Conservation (phyloP, 2,329 filamentous ascomycete genomes). For the Microdochium trichocladiopsis region DNA sequence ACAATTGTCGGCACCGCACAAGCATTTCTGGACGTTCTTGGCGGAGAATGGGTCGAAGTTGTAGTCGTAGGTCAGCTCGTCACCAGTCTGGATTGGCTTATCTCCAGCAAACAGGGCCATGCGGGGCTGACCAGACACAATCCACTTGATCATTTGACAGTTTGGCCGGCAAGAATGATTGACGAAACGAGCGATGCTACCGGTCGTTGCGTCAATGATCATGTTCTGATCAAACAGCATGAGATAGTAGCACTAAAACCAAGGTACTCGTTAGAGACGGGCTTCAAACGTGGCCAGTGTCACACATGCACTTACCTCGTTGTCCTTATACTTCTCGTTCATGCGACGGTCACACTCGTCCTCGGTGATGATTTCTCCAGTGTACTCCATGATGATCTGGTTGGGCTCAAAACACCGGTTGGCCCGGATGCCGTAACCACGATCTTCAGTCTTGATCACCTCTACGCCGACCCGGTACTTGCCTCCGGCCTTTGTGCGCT, state of each 20-base stretch:
- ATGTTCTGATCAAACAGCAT: slow-evolving; percentile 99
- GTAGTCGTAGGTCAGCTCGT: slow-evolving; percentile 93
- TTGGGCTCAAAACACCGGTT: slow-evolving; percentile 81
- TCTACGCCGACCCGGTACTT: slow-evolving; percentile 92
- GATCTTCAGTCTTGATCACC: slow-evolving; percentile 82
- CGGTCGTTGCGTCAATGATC: slow-evolving; percentile 95
- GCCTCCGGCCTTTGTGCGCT: slow-evolving; percentile 69
- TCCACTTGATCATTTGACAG: slow-evolving; percentile 97
- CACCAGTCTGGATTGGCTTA: slow-evolving; percentile 82
- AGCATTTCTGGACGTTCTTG: slow-evolving; percentile 61
- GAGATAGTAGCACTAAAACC: slow-evolving; percentile 79
- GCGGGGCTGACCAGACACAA: slow-evolving; percentile 83
- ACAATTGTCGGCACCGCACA: slow-evolving; percentile 57
- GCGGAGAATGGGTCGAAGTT: slow-evolving; percentile 64
- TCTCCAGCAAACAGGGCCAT: slow-evolving; percentile 97
- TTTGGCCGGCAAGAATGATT: slow-evolving; percentile 97
- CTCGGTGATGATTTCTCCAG: slow-evolving; percentile 94
- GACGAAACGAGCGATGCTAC: slow-evolving; percentile 94
- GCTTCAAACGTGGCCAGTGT: slow-evolving; percentile 4
- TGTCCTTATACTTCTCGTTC: slow-evolving; percentile 89
- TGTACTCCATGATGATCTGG: slow-evolving; percentile 98
- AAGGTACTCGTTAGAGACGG: slow-evolving; percentile 6
- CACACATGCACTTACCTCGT: slow-evolving; percentile 56
- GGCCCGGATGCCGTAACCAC: slow-evolving; percentile 85
- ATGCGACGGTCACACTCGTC: slow-evolving; percentile 89